phyloP scores from a whole-genome alignment of 2,329 filamentous ascomycete species.

The Aspergillus sp. region DNA sequence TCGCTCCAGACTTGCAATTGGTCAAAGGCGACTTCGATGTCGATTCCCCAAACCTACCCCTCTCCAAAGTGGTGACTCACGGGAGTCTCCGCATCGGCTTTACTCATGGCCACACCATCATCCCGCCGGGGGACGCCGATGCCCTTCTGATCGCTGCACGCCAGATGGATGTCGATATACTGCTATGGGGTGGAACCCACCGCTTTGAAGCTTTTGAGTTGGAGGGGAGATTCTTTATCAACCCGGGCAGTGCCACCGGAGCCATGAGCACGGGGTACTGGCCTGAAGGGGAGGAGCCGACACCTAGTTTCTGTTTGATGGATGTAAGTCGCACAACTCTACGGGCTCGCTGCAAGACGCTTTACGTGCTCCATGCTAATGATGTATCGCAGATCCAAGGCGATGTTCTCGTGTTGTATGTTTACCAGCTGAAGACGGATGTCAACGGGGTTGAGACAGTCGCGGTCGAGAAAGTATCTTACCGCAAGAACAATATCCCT shows the following conservation, averaged over 20 bases:
- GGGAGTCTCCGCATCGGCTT: conserved; percentile 68
- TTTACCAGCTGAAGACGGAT: conserved; percentile 82
- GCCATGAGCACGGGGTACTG: conserved; percentile 64
- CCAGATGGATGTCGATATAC: conserved; percentile 70
- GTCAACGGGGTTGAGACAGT: conserved; percentile 76
- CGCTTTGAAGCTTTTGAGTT: conserved; percentile 71
- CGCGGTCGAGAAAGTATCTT: conserved; percentile 82
- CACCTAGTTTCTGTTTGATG: conserved; percentile 95
- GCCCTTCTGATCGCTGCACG: conserved; percentile 66
- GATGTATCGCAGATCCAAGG: conserved; percentile 72
- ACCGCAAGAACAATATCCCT: conserved; percentile 72
- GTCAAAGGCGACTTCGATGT: conserved; percentile 72
- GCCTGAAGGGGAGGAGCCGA: conserved; percentile 66
- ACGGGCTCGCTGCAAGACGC: neutral
- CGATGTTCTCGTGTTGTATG: conserved; percentile 91
- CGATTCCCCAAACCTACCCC: conserved; percentile 64
- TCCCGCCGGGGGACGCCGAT: conserved; percentile 66
- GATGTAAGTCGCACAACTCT: conserved; percentile 68
- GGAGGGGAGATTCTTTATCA: conserved; percentile 72
- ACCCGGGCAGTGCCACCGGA: conserved; percentile 68
- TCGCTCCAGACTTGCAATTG: conserved; percentile 70
- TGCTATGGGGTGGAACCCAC: conserved; percentile 70
- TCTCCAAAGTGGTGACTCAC: conserved; percentile 71
- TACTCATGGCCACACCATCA: conserved; percentile 71
- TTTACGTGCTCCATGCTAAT: conserved; percentile 9